A percentile compares a stretch with the other conserved stretches of the same genome.
Conservation (phyloP, 1,284 basidiomycete genomes). For the Marasmius oreades region DNA sequence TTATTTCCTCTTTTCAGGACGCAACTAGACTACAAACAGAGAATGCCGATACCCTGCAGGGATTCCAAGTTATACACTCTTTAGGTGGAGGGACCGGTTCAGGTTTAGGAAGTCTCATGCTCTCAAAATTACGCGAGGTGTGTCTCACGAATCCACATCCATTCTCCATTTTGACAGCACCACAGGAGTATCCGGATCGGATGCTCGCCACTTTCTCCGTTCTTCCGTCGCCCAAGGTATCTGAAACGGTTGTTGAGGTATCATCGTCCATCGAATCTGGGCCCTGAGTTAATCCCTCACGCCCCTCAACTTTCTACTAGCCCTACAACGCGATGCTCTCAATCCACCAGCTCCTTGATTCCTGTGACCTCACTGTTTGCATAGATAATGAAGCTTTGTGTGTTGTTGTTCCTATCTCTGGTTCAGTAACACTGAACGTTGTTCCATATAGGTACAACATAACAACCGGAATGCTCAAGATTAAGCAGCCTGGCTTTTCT, state of each 20-base stretch:
- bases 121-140: conserved; percentile 83
- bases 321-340: conserved; percentile 92
- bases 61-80: conserved; percentile 92
- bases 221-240: conserved; percentile 90
- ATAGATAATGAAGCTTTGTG: conserved; percentile 93
- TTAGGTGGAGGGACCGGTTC: conserved; percentile 93
- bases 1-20: conserved; percentile 41
- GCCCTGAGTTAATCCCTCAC: conserved; percentile 7
- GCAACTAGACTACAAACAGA: conserved; percentile 75
- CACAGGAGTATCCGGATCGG: conserved; percentile 84
- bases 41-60: conserved; percentile 84
- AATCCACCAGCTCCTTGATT: conserved; percentile 89
- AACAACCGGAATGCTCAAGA: conserved; percentile 71
- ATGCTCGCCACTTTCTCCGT: conserved; percentile 95
- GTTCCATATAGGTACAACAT: conserved; percentile 68
- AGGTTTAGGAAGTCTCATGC: conserved; percentile 78
- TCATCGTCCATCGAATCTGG: conserved; percentile 9
- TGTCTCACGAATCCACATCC: conserved; percentile 9
- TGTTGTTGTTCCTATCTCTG: conserved; percentile 20
- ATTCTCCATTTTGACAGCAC: conserved; percentile 8
- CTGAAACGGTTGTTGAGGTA: conserved; percentile 92
- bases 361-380: conserved; percentile 87
- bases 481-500: conserved; percentile 66
- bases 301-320: conserved; percentile 28
- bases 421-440: not conserved